A percentile compares a stretch with the other conserved stretches of the same genome.
These are phyloP conservation scores for Amesomyces nigricolor DNA, from an alignment of 2,329 filamentous ascomycete species.

Conservation along the genomic window DNA sequence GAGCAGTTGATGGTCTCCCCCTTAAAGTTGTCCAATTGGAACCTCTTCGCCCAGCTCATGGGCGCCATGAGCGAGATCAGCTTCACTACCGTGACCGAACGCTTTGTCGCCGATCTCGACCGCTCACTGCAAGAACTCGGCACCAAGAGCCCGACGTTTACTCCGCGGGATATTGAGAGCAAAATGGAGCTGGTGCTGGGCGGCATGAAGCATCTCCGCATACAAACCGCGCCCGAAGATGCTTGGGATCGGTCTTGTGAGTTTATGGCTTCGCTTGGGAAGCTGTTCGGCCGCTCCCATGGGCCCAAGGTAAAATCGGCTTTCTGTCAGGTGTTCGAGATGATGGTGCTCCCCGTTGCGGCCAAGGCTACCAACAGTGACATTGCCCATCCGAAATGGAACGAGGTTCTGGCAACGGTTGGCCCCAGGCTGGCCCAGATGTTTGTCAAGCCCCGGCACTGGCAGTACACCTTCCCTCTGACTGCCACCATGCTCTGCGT, in stretches of 20 bases:
- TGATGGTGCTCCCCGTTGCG: slow-evolving; percentile 79
- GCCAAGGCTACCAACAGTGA: slow-evolving; percentile 70
- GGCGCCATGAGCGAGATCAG: slow-evolving; percentile 96
- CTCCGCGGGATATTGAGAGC: slow-evolving; percentile 63
- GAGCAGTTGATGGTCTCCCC: slow-evolving; percentile 73
- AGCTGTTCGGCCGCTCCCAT: slow-evolving; percentile 77
- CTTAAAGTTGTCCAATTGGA: slow-evolving; percentile 90
- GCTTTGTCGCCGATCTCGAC: slow-evolving; percentile 78
- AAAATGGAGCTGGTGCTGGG: slow-evolving; percentile 82
- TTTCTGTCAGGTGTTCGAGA: slow-evolving; percentile 88
- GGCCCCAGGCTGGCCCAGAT: slow-evolving; percentile 76
- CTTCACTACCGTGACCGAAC: slow-evolving; percentile 74
- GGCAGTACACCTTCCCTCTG: slow-evolving; percentile 81
- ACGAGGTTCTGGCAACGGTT: slow-evolving; percentile 72
- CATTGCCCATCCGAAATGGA: slow-evolving; percentile 78
- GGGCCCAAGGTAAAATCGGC: slow-evolving; percentile 87
- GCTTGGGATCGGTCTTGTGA: slow-evolving; percentile 84
- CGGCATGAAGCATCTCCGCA: slow-evolving; percentile 83
- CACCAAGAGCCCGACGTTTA: slow-evolving; percentile 57
- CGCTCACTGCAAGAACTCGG: slow-evolving; percentile 69
- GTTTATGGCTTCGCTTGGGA: slow-evolving; percentile 75
- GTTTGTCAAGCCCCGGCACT: slow-evolving; percentile 87
- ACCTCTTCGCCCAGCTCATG: slow-evolving; percentile 83
- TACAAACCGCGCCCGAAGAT: slow-evolving; percentile 67
- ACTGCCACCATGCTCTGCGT: slow-evolving; percentile 83